Percentiles rank a stretch among this genome's conserved stretches.
These are phyloP conservation scores for Apophysomyces trapeziformis DNA, from an alignment of 371 early-diverging fungal species.

Conservation along the genomic window DNA sequence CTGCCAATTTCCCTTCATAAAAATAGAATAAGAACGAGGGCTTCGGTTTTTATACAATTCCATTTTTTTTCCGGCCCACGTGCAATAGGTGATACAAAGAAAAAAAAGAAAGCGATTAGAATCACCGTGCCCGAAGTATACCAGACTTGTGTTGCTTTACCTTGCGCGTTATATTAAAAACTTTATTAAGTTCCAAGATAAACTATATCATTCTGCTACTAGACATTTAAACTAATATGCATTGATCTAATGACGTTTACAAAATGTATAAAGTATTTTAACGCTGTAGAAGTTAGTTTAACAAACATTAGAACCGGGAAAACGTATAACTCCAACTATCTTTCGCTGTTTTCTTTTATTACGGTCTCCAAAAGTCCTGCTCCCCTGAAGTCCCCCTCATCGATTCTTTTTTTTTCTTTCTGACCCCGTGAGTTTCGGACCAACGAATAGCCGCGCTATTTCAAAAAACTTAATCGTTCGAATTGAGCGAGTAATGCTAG, in stretches of 20 bases:
- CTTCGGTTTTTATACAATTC: slow-evolving; percentile 12
- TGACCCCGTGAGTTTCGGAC: slow-evolving; percentile 2
- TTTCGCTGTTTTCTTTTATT: not conserved
- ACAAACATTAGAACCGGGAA: not conserved
- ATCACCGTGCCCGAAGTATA: slow-evolving; percentile 9
- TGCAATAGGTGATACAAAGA: slow-evolving; percentile 11
- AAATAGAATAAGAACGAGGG: slow-evolving; percentile 68
- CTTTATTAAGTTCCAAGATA: slow-evolving; percentile 4
- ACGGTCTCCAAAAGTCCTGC: not conserved
- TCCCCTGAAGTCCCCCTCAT: slow-evolving; percentile 1
- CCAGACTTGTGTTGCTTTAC: slow-evolving; percentile 1
- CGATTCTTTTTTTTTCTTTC: not conserved
- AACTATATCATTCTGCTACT: not conserved
- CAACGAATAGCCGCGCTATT: slow-evolving; percentile 4
- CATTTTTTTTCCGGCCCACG: slow-evolving; percentile 13
- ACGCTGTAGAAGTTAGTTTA: too few species aligned
- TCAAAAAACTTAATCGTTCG: not conserved
- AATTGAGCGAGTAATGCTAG: not conserved
- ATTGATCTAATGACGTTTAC: too few species aligned
- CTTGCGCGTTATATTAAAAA: slow-evolving; percentile 3
- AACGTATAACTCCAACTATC: not conserved
- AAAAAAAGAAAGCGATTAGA: slow-evolving; percentile 14
- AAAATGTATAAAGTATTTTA: too few species aligned
- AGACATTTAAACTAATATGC: not conserved
- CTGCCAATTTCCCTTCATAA: slow-evolving; percentile 70